These are phyloP conservation scores for Aspergillus jensenii DNA, from an alignment of 2,329 filamentous ascomycete species.

Conservation along the genomic window DNA sequence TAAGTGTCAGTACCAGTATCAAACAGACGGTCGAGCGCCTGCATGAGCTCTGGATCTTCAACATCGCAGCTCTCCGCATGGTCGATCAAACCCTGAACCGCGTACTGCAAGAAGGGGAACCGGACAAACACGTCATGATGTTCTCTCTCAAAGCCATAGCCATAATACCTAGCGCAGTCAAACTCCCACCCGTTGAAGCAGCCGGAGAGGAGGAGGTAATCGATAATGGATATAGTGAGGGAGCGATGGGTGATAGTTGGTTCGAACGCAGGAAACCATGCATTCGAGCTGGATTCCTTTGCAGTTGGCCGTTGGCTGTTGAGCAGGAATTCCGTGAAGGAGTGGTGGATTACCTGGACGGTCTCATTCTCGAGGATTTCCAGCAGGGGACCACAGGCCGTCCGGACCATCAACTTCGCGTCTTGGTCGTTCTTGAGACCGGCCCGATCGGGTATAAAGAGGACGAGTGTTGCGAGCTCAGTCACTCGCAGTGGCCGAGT, in stretches of 20 bases:
- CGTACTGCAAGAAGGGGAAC: constrained; percentile 11
- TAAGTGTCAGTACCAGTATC: neutral
- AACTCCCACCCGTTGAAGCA: neutral
- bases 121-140: neutral
- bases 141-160: neutral
- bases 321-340: constrained; percentile 49
- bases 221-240: neutral
- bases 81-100: neutral
- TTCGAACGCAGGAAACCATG: neutral
- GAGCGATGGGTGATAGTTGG: neutral
- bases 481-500: constrained; percentile 43
- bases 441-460: constrained; percentile 3
- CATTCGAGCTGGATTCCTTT: neutral
- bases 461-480: constrained; percentile 37
- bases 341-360: constrained; percentile 49
- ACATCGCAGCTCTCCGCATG: neutral
- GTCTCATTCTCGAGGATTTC: constrained; percentile 49
- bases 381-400: constrained; percentile 43
- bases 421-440: constrained; percentile 6
- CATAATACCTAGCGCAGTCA: neutral
- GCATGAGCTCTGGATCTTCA: neutral
- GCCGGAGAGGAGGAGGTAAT: neutral
- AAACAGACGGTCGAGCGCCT: neutral
- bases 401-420: constrained; percentile 37
- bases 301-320: constrained; percentile 1